Percentiles rank a stretch among this genome's conserved stretches.
phyloP scores from a whole-genome alignment of 257 asterid genomes.

The Solanum lycopersicoides region DNA sequence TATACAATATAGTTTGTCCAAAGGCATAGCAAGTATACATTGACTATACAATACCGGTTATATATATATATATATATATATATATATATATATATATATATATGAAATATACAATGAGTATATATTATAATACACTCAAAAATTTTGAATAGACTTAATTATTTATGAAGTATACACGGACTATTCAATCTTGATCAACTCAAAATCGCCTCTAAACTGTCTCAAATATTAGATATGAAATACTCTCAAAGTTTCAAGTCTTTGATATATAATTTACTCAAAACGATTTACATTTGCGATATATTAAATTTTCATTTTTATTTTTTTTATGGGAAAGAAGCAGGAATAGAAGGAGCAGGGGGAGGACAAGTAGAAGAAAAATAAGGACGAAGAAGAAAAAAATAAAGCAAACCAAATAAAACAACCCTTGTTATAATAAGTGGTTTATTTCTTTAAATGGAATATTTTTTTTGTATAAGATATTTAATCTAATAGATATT shows the following conservation, averaged over 20 bases:
- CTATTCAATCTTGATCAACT: too few species aligned
- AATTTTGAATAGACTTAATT: not conserved
- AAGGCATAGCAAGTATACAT: not conserved
- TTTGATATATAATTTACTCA: not conserved
- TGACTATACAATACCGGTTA: not conserved
- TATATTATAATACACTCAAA: not conserved
- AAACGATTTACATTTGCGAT: too few species aligned
- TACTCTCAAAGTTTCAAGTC: not conserved
- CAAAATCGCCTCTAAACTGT: not conserved
- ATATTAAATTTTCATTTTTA: too few species aligned
- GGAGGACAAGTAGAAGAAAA: not conserved
- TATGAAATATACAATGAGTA: too few species aligned
- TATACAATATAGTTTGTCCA: too few species aligned
- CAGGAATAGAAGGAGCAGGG: not conserved
- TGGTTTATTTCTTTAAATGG: not conserved
- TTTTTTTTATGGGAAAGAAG: not conserved
- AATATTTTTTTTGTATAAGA: not conserved
- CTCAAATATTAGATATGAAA: not conserved
- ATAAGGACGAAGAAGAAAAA: not conserved
- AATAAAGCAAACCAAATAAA: not conserved
- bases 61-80: too few species aligned
- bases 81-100: too few species aligned
- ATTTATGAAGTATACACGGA: too few species aligned
- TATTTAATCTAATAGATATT: not conserved
- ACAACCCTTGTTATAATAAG: not conserved